These are phyloP conservation scores for Arctium minus DNA, from an alignment of 129 eudicot species.

Conservation along the genomic window DNA sequence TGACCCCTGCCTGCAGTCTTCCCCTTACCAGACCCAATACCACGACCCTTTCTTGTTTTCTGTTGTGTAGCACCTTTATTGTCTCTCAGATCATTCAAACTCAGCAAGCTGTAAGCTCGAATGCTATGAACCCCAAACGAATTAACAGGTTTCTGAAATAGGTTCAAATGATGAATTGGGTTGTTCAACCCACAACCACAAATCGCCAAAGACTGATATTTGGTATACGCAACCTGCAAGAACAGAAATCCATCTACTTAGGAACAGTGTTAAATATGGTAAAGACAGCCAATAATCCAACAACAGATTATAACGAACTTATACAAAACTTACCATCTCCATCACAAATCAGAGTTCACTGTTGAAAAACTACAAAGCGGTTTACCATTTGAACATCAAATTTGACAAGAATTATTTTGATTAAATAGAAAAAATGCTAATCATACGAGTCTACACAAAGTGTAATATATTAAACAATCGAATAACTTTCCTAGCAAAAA, in stretches of 20 bases:
- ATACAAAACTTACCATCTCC: background rate
- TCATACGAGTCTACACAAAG: background rate
- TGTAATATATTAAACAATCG: background rate
- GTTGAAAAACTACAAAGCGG: background rate
- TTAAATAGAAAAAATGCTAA: background rate
- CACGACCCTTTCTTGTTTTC: conserved; percentile 94
- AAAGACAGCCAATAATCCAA: background rate
- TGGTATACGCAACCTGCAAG: background rate
- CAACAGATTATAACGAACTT: background rate
- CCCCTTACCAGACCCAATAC: conserved; percentile 97
- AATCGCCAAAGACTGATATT: background rate
- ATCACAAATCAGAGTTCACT: background rate
- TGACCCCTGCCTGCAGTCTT: conserved; percentile 98
- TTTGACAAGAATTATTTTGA: background rate
- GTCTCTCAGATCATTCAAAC: conserved; percentile 81
- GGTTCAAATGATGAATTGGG: background rate
- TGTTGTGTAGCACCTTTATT: conserved; percentile 79
- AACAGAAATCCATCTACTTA: background rate
- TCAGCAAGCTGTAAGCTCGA: conserved; percentile 61
- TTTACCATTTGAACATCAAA: background rate
- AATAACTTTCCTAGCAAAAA: background rate
- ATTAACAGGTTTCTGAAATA: conserved; percentile 7
- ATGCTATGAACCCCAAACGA: conserved; percentile 5
- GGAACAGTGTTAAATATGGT: background rate
- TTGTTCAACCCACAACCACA: background rate